These are phyloP conservation scores for Prunus persica DNA, from an alignment of 306 rosid species.

Conservation along the genomic window Prunus_persica_NCBIv2 NC_034016.1:22085501-22086000, in stretches of 20 bases:
- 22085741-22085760: slow-evolving; percentile 86
- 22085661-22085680: neutral
- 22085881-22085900: neutral
- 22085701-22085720: slow-evolving; percentile 95
- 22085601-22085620: neutral
- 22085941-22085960: slow-evolving; percentile 2
- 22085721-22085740: slow-evolving; percentile 98
- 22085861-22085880: slow-evolving; percentile 24
- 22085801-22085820: slow-evolving; percentile 94
- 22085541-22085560: neutral
- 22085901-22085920: slow-evolving; percentile 16
- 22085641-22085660: neutral
- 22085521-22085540: too few species aligned
- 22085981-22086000: neutral
- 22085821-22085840: slow-evolving; percentile 41
- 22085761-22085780: slow-evolving; percentile 78
- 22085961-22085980: neutral
- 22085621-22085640: too few species aligned
- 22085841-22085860: slow-evolving; percentile 15
- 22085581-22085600: neutral
- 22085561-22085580: neutral
- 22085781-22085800: slow-evolving; percentile 94
- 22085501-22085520: too few species aligned
- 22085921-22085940: slow-evolving; percentile 22
- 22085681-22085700: slow-evolving; percentile 80